Evolutionary conservation across 805 yeast species (phyloP).

Genomic region (Ogataea ramenticola): DNA sequence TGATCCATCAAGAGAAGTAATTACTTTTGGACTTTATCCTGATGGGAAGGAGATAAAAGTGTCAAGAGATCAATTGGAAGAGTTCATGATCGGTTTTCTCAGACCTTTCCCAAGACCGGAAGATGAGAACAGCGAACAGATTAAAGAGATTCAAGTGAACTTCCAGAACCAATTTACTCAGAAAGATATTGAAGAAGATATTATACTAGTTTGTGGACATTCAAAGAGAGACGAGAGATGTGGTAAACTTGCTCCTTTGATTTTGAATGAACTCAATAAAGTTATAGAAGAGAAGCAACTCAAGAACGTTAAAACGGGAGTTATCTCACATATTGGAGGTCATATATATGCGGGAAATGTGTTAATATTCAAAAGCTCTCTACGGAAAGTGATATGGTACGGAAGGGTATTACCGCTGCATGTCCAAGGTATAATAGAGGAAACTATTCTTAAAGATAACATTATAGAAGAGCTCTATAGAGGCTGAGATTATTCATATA

Average conservation of each 20-base stretch:
- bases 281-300: slow-evolving; percentile 24
- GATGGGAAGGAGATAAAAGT: slow-evolving; percentile 38
- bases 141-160: slow-evolving; percentile 5
- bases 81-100: slow-evolving; percentile 36
- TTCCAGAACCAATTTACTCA: slow-evolving; percentile 9
- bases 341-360: slow-evolving; percentile 85
- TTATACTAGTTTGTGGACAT: slow-evolving; percentile 63
- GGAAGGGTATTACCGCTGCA: slow-evolving; percentile 63
- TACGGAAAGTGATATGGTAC: slow-evolving; percentile 58
- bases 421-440: slow-evolving; percentile 58
- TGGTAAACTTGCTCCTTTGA: slow-evolving; percentile 57
- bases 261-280: slow-evolving; percentile 40
- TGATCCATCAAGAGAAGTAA: neutral
- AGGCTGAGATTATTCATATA: too few relatives aligned
- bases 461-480: slow-evolving; percentile 54
- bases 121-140: slow-evolving; percentile 4
- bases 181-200: slow-evolving; percentile 15
- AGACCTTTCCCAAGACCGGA: slow-evolving; percentile 24
- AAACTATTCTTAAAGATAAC: slow-evolving; percentile 40
- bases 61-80: slow-evolving; percentile 14
- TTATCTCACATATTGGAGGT: slow-evolving; percentile 76
- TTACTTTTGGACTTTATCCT: slow-evolving; percentile 42
- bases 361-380: slow-evolving; percentile 39
- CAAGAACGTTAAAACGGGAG: slow-evolving; percentile 31
- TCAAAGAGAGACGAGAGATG: slow-evolving; percentile 56